Conservation (phyloP, 2,329 filamentous ascomycete genomes). For the Cladosporium sp. region DNA sequence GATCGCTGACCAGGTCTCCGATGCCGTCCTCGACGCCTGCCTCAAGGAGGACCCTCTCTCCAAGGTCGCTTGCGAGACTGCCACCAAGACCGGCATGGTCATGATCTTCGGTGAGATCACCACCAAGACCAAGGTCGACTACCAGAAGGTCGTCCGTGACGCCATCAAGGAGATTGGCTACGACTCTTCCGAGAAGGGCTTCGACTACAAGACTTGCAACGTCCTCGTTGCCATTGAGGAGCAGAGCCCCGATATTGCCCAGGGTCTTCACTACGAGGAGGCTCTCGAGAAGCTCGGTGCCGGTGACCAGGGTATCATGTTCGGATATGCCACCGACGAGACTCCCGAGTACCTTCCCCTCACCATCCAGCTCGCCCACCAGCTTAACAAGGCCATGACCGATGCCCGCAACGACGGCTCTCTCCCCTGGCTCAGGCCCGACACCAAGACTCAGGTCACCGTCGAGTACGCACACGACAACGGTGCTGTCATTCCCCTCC, state of each 20-base stretch:
- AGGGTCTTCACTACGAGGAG: constrained; percentile 97
- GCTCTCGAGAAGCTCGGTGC: constrained; percentile 96
- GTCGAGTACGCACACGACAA: constrained; percentile 97
- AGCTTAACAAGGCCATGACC: constrained; percentile 94
- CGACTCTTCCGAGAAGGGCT: constrained; percentile 93
- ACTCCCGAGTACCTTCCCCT: constrained; percentile 95
- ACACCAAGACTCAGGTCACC: constrained; percentile 99
- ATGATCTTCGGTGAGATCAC: constrained; percentile 99
- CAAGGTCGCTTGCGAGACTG: constrained; percentile 98
- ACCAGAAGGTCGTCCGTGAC: constrained; percentile 93
- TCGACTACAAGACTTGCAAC: constrained; percentile 99
- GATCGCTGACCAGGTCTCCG: constrained; percentile 80
- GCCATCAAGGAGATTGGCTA: constrained; percentile 99
- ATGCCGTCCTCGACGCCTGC: constrained; percentile 98
- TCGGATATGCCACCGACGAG: constrained; percentile 99
- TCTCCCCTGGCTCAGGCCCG: constrained; percentile 90
- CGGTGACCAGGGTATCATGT: constrained; percentile 99
- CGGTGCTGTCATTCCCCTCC: constrained; percentile 84
- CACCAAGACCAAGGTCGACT: constrained; percentile 92
- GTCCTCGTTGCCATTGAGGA: constrained; percentile 98
- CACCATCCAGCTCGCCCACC: constrained; percentile 90
- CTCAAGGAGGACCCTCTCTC: constrained; percentile 90
- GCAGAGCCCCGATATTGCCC: constrained; percentile 97
- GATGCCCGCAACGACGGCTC: constrained; percentile 80
- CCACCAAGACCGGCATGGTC: constrained; percentile 99